Evolutionary conservation across 2,329 filamentous ascomycete species (phyloP).

Genomic region (Aspergillus arachidicola): DNA sequence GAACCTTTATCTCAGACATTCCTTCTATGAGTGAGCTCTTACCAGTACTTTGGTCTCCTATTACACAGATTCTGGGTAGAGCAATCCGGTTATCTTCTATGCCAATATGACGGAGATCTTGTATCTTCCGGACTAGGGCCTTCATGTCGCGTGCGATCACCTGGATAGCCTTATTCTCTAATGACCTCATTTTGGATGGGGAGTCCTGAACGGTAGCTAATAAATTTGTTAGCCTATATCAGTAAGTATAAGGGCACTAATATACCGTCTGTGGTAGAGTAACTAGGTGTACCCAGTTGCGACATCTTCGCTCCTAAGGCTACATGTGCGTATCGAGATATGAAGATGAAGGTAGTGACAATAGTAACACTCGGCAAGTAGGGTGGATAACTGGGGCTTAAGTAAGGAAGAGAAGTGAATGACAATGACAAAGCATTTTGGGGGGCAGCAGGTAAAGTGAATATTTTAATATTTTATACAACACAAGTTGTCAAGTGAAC

Average conservation of each 20-base stretch:
- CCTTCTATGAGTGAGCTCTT: constrained; percentile 71
- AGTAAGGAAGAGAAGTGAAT: not conserved
- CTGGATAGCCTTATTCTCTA: constrained; percentile 25
- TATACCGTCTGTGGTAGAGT: not conserved
- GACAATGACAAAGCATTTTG: not conserved
- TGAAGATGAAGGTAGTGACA: not conserved
- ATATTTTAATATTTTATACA: not conserved
- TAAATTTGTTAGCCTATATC: not conserved
- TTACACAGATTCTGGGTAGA: constrained; percentile 77
- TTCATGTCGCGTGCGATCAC: constrained; percentile 39
- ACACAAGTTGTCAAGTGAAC: not conserved
- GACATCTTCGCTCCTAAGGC: not conserved
- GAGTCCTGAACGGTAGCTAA: not conserved
- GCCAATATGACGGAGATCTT: constrained; percentile 69
- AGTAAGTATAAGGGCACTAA: not conserved
- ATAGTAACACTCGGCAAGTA: not conserved
- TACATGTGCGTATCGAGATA: not conserved
- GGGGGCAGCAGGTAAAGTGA: too few species aligned
- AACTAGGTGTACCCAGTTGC: not conserved
- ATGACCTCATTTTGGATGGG: not conserved
- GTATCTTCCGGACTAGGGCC: constrained; percentile 42
- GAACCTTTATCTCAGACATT: constrained; percentile 69
- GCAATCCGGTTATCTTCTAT: constrained; percentile 68
- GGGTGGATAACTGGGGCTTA: not conserved
- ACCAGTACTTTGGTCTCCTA: constrained; percentile 83